Conservation (phyloP, 108 stramenopile species). For the Fragilaria radians region DNA sequence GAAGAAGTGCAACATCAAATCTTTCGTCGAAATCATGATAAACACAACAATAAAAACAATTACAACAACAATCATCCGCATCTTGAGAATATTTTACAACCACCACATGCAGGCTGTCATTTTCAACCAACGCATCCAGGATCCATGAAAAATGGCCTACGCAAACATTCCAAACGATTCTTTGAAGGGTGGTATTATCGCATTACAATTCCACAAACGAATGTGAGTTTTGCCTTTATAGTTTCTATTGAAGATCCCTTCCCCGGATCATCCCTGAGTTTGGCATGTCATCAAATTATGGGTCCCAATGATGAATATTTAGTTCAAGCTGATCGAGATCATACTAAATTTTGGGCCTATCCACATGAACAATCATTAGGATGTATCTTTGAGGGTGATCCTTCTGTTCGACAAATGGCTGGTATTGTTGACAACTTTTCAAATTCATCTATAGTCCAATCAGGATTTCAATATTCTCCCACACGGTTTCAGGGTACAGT, state of each 20-base stretch:
- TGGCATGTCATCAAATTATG: constrained; percentile 69
- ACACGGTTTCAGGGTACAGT: constrained; percentile 49
- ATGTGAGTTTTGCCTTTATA: constrained; percentile 76
- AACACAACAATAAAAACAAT: constrained; percentile 11
- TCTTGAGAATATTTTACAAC: constrained; percentile 40
- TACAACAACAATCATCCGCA: constrained; percentile 63
- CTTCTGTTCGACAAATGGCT: constrained; percentile 10
- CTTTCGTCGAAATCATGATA: not conserved
- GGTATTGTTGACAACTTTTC: constrained; percentile 47
- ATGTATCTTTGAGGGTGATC: constrained; percentile 58
- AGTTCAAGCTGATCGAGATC: constrained; percentile 63
- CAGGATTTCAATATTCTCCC: constrained; percentile 77
- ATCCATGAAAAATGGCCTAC: constrained; percentile 16
- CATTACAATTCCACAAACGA: constrained; percentile 45
- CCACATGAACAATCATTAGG: constrained; percentile 62
- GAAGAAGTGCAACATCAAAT: not conserved
- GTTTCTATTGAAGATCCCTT: constrained; percentile 80
- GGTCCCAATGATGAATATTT: constrained; percentile 77
- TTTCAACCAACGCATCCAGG: constrained; percentile 71
- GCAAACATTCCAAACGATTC: constrained; percentile 34
- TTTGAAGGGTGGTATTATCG: constrained; percentile 91
- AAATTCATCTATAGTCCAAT: constrained; percentile 39
- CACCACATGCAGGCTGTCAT: constrained; percentile 76
- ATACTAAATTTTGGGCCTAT: constrained; percentile 77
- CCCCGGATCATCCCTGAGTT: constrained; percentile 32